Evolutionary conservation across 768 basidiomycete genomes (phyloP).

Genomic region (Suillus paluster): DNA sequence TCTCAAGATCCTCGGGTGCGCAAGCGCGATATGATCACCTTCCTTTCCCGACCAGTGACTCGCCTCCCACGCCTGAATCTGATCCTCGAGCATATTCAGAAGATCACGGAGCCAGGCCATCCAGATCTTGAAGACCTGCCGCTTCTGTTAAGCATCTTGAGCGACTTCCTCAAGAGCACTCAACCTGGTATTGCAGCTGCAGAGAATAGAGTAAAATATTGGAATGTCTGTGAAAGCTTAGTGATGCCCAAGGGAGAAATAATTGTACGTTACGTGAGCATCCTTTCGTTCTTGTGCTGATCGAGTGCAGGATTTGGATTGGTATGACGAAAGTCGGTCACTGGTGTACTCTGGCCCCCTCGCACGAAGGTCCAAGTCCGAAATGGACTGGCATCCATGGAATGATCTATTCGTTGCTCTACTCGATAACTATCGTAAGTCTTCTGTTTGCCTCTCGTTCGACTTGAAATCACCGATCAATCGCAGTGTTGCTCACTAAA

Average conservation of each 20-base stretch:
- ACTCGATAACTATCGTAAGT: constrained; percentile 78
- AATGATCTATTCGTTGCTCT: constrained; percentile 66
- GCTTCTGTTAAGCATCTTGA: constrained; percentile 67
- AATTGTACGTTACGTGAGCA: constrained; percentile 54
- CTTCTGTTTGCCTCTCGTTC: not conserved
- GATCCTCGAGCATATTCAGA: constrained; percentile 69
- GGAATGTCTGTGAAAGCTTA: constrained; percentile 78
- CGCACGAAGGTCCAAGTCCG: constrained; percentile 61
- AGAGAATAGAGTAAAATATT: constrained; percentile 88
- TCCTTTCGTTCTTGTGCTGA: constrained; percentile 10
- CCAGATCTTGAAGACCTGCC: constrained; percentile 81
- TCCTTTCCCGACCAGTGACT: constrained; percentile 86
- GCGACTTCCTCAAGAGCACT: constrained; percentile 78
- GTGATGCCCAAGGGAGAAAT: constrained; percentile 80
- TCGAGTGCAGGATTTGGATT: constrained; percentile 67
- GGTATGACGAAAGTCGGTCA: constrained; percentile 76
- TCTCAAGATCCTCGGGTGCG: constrained; percentile 66
- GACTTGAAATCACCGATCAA: constrained; percentile 8
- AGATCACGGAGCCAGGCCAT: constrained; percentile 73
- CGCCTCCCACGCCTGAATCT: constrained; percentile 84
- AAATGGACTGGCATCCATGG: constrained; percentile 75
- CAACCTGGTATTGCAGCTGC: constrained; percentile 93
- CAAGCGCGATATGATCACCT: constrained; percentile 79
- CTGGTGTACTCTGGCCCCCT: constrained; percentile 71
- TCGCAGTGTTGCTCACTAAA: constrained; percentile 65